These are phyloP conservation scores for Fusarium pseudocircinatum DNA, from an alignment of 2,329 filamentous ascomycete genomes.

Conservation along the genomic window DNA sequence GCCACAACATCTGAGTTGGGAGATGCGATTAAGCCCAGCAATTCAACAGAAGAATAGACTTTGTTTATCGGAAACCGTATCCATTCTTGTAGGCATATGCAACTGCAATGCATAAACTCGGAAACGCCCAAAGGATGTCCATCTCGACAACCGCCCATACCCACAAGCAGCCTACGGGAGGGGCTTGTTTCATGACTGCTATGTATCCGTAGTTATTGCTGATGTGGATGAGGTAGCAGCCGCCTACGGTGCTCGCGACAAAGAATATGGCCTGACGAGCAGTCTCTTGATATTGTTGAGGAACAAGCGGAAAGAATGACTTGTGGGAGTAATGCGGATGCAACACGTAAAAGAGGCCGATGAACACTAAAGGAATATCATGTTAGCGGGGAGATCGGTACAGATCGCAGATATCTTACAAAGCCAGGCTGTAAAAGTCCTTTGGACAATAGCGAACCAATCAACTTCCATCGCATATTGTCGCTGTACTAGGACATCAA, in stretches of 20 bases:
- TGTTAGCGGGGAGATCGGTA: background rate
- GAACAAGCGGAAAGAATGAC: conserved; percentile 60
- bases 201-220: conserved; percentile 85
- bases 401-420: conserved; percentile 51
- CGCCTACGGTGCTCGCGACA: conserved; percentile 65
- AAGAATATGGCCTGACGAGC: conserved; percentile 72
- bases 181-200: conserved; percentile 89
- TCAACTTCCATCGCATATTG: conserved; percentile 77
- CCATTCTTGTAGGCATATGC: conserved; percentile 60
- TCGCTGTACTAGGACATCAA: conserved; percentile 81
- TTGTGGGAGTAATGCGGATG: conserved; percentile 63
- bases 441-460: conserved; percentile 64
- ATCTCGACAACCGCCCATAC: conserved; percentile 93
- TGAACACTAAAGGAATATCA: conserved; percentile 56
- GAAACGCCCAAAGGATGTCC: conserved; percentile 71
- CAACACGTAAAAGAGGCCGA: conserved; percentile 64
- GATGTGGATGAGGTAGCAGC: conserved; percentile 83
- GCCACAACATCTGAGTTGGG: background rate
- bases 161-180: conserved; percentile 90
- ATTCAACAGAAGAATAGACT: background rate
- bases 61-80: conserved; percentile 53
- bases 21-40: background rate
- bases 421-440: conserved; percentile 63
- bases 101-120: conserved; percentile 59
- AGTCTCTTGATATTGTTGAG: conserved; percentile 56